A percentile compares a stretch with the other conserved stretches of the same genome.
Conservation (phyloP, 1,139 yeast species). For the Hemisphaericaspora lyxosophila region DNA sequence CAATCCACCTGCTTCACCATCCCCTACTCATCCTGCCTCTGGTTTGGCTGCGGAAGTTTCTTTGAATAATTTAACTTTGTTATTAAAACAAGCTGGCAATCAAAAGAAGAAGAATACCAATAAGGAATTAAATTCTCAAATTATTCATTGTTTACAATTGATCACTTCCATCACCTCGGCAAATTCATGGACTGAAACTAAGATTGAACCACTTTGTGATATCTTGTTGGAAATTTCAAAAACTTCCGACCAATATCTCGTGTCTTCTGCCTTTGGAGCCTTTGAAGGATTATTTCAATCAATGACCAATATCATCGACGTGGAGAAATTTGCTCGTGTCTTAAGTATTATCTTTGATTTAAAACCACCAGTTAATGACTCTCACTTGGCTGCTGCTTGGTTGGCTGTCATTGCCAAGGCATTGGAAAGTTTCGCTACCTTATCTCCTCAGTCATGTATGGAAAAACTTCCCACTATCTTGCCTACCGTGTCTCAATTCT, state of each 20-base stretch:
- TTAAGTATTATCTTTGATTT: constrained; percentile 73
- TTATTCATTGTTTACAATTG: constrained; percentile 78
- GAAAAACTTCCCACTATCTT: constrained; percentile 57
- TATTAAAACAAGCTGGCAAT: constrained; percentile 28
- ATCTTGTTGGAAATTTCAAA: constrained; percentile 71
- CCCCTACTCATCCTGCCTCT: constrained; percentile 75
- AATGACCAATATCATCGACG: constrained; percentile 64
- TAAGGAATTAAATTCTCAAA: constrained; percentile 51
- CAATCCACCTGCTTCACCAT: constrained; percentile 81
- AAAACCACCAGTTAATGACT: constrained; percentile 78
- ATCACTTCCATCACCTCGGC: constrained; percentile 67
- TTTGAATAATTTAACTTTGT: constrained; percentile 50
- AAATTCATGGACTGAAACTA: constrained; percentile 76
- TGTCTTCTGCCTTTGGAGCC: constrained; percentile 78
- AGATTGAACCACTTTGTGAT: constrained; percentile 75
- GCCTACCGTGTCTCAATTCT: constrained; percentile 56
- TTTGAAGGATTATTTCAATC: constrained; percentile 82
- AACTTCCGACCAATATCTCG: constrained; percentile 80
- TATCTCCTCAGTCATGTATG: constrained; percentile 60
- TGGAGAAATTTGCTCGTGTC: constrained; percentile 61
- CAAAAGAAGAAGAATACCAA: constrained; percentile 35
- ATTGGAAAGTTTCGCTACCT: constrained; percentile 61
- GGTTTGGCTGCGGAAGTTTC: constrained; percentile 68
- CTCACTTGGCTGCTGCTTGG: constrained; percentile 92
- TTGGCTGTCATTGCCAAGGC: constrained; percentile 92